phyloP scores from a whole-genome alignment of 2,329 filamentous ascomycete species.

The Fusarium annulatum region DNA sequence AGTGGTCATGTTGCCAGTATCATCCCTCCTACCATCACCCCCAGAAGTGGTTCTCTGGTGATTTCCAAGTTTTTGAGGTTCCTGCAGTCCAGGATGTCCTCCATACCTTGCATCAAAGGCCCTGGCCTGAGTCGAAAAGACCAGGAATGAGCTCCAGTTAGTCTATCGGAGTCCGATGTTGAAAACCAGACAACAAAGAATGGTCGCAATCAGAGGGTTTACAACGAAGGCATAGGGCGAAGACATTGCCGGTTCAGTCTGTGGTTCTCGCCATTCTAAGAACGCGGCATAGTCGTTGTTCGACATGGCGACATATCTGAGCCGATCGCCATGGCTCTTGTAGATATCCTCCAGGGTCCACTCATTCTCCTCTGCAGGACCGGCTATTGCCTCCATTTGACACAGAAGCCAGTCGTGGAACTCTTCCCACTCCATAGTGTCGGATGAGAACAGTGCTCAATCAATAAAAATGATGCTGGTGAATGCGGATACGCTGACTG shows the following conservation, averaged over 20 bases:
- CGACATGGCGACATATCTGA: background rate
- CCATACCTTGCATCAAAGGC: fast-evolving
- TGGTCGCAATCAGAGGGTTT: background rate
- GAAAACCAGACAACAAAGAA: background rate
- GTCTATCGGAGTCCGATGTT: background rate
- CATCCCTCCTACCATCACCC: too few relatives aligned
- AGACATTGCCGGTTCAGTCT: background rate
- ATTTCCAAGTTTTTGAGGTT: too few relatives aligned
- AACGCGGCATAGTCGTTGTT: background rate
- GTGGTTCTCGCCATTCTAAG: background rate
- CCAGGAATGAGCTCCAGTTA: too few relatives aligned
- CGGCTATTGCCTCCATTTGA: too few relatives aligned
- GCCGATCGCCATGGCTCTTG: background rate
- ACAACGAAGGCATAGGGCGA: fast-evolving
- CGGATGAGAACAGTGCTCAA: background rate
- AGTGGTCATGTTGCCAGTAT: too few relatives aligned
- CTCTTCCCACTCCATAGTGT: background rate
- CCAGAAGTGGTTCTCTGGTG: too few relatives aligned
- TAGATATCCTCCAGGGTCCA: background rate
- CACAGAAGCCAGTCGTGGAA: background rate
- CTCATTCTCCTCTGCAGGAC: fast-evolving
- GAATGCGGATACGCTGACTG: background rate
- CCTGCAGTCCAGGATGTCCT: background rate
- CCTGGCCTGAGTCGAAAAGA: background rate
- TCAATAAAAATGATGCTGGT: fast-evolving